Conservation (phyloP, 257 asterid genomes). For the Fraxinus anomala region DNA sequence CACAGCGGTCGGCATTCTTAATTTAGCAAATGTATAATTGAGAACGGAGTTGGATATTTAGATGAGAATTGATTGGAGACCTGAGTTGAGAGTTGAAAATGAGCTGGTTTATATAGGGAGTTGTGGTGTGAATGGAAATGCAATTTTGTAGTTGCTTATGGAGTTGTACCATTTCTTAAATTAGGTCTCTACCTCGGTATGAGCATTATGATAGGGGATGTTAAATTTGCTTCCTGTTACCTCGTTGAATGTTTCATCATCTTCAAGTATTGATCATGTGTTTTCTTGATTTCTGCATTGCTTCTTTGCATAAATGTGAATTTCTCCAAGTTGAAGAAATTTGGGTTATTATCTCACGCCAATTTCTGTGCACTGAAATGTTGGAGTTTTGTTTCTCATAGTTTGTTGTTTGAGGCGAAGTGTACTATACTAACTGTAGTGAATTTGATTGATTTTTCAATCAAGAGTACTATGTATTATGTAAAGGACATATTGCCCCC, state of each 20-base stretch:
- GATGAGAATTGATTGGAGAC: constrained; percentile 27
- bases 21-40: neutral
- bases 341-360: too few species aligned
- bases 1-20: constrained; percentile 54
- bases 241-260: constrained; percentile 15
- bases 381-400: neutral
- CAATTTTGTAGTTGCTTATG: neutral
- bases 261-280: neutral
- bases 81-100: neutral
- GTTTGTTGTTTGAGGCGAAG: too few species aligned
- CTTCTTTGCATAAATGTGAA: neutral
- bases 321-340: neutral
- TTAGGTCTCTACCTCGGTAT: constrained; percentile 41
- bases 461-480: too few species aligned
- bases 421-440: too few species aligned
- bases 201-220: constrained; percentile 56
- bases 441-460: too few species aligned
- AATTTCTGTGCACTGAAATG: neutral
- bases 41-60: constrained; percentile 21
- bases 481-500: too few species aligned
- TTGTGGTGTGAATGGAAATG: constrained; percentile 3
- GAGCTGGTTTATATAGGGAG: constrained; percentile 38
- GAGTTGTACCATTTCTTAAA: neutral
- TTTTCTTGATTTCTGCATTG: constrained; percentile 4
- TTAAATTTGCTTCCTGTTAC: constrained; percentile 7